Evolutionary conservation across 2,329 filamentous ascomycete genomes (phyloP).

Genomic region (Aspergillus candidus): DNA sequence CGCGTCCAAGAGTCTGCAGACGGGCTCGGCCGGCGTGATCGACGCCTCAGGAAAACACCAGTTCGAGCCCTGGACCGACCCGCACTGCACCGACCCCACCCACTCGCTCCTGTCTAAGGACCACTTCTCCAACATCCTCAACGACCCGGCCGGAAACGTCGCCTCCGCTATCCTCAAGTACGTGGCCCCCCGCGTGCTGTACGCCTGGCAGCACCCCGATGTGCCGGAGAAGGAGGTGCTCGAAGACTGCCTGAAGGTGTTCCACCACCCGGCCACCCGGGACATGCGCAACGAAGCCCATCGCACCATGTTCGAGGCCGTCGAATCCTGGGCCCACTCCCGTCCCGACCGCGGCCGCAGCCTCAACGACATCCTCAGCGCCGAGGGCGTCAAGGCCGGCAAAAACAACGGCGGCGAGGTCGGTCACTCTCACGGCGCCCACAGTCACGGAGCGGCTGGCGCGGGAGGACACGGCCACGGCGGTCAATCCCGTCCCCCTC

Average conservation of each 20-base stretch:
- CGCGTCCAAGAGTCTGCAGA: constrained; percentile 77
- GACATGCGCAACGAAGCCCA: constrained; percentile 74
- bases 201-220: constrained; percentile 84
- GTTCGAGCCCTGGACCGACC: constrained; percentile 73
- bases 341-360: constrained; percentile 59
- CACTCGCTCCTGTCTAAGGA: constrained; percentile 81
- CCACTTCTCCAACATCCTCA: constrained; percentile 73
- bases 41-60: constrained; percentile 66
- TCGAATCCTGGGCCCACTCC: constrained; percentile 72
- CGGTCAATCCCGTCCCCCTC: constrained; percentile 15
- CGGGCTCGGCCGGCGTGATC: constrained; percentile 69
- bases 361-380: constrained; percentile 70
- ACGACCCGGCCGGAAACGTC: constrained; percentile 68
- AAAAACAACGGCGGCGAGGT: constrained; percentile 52
- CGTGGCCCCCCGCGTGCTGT: constrained; percentile 77
- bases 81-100: constrained; percentile 68
- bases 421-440: constrained; percentile 29
- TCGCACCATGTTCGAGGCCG: constrained; percentile 78
- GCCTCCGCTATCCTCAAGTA: constrained; percentile 76
- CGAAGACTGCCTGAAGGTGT: constrained; percentile 71
- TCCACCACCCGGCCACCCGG: constrained; percentile 84
- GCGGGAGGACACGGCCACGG: constrained; percentile 22
- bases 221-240: constrained; percentile 78
- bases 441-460: constrained; percentile 23
- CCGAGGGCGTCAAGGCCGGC: constrained; percentile 74